Evolutionary conservation across 1,139 yeast species (phyloP), one percentile per base, ranked within the genome.

Genomic region (Pneumocystis canis): DNA sequence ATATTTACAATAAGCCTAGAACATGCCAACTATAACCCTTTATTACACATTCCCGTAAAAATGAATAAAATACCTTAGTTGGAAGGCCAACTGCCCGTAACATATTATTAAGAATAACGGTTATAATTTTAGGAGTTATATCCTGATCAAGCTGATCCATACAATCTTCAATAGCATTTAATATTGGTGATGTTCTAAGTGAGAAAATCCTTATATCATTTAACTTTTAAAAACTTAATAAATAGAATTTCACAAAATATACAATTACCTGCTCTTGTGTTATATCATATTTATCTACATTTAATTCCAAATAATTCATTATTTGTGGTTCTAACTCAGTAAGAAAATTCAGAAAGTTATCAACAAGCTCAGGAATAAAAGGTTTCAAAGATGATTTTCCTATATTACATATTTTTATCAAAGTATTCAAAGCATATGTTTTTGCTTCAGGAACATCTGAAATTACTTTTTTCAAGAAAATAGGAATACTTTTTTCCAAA

Each of bases 321-420:
- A 87, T 84, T 71, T 90, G 96, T 0, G 97, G 97, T 70, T 92
- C 98, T 61, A 92, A 76, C 0, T 95, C 85, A 0, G 97, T 87
- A 83, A 92, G 83, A 67, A 89, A 75, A 7, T 80, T 74, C 20
- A 87, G 77, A 68, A 92, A 79, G 63, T 88, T 88, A 60, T 83
- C 85, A 25, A 89, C 77, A 61, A 92, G 77, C 2, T 77, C 77
- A 0, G 95, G 86, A 54, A 87, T 82, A 72, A 84, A 88, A 0
- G 87, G 84, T 67, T 78, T 82, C 39, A 92, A 77, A 0, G 85
- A 78, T 4, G 75, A 71, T 0, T 87, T 85, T 1, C 83, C 77
- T 59, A 82, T 82, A 66, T 83, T 82, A 62, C 90, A 82, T 9
- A 92, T 75, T 66, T 84, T 84, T 64, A 89, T 74, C 41, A 92